Evolutionary conservation across 2,329 filamentous ascomycete species (phyloP).

Genomic region (Hypomyces perniciosus): DNA sequence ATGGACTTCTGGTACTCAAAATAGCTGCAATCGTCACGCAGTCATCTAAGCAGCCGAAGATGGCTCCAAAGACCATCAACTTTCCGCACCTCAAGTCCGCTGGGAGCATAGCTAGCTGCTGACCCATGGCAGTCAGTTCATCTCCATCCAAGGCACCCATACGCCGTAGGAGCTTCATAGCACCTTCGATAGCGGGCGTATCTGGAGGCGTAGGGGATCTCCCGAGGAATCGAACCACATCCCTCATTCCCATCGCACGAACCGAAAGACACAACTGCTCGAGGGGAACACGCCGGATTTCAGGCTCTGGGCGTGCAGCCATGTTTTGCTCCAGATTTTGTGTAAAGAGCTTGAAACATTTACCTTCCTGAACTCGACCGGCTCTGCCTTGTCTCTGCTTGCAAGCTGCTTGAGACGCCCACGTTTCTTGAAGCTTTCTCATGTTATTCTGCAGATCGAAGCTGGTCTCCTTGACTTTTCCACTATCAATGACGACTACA

Average conservation of each 20-base stretch:
- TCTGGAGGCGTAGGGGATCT: constrained; percentile 87
- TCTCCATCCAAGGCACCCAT: constrained; percentile 87
- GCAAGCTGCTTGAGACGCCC: constrained; percentile 89
- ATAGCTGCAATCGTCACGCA: constrained; percentile 87
- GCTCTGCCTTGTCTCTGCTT: constrained; percentile 92
- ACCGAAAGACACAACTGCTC: constrained; percentile 94
- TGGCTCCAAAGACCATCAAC: constrained; percentile 88
- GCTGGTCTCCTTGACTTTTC: constrained; percentile 92
- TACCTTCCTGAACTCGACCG: constrained; percentile 83
- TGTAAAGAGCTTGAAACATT: constrained; percentile 94
- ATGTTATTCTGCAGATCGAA: constrained; percentile 91
- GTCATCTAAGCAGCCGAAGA: constrained; percentile 87
- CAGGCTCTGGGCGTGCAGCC: constrained; percentile 82
- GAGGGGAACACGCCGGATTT: constrained; percentile 86
- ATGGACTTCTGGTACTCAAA: constrained; percentile 82
- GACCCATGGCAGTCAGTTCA: constrained; percentile 82
- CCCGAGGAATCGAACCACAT: constrained; percentile 74
- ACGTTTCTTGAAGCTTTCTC: constrained; percentile 88
- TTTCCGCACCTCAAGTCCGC: constrained; percentile 90
- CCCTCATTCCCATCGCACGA: constrained; percentile 84
- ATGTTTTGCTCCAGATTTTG: constrained; percentile 79
- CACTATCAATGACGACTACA: constrained; percentile 90
- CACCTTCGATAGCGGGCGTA: constrained; percentile 76
- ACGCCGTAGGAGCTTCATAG: constrained; percentile 67
- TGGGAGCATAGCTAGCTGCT: constrained; percentile 91